phyloP scores from a whole-genome alignment of 1,284 basidiomycete species.

The Inonotus hispidus region DNA sequence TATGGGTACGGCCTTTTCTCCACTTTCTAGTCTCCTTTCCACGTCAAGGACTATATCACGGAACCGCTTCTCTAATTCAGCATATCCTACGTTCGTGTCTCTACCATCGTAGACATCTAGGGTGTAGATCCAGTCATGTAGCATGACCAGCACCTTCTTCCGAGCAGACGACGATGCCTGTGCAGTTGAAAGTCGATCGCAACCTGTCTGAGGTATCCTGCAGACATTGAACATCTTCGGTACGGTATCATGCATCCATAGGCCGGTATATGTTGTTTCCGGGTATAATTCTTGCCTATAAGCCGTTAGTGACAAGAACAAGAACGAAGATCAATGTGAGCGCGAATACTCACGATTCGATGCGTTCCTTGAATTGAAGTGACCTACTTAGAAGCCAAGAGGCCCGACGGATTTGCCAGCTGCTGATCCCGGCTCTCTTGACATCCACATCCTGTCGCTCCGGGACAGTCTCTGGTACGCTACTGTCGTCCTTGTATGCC shows the following conservation, averaged over 20 bases:
- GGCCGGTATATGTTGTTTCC: slow-evolving; percentile 48
- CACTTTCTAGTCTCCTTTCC: slow-evolving; percentile 40
- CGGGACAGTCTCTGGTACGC: slow-evolving; percentile 41
- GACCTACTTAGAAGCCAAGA: slow-evolving; percentile 79
- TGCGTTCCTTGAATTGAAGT: slow-evolving; percentile 71
- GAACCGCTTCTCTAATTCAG: slow-evolving; percentile 65
- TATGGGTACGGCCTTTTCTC: slow-evolving; percentile 56
- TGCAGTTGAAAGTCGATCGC: slow-evolving; percentile 56
- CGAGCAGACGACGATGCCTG: slow-evolving; percentile 30
- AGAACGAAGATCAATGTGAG: background rate
- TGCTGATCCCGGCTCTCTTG: slow-evolving; percentile 48
- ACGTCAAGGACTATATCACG: slow-evolving; percentile 70
- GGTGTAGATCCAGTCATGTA: slow-evolving; percentile 80
- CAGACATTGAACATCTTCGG: slow-evolving; percentile 72
- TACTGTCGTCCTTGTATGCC: slow-evolving; percentile 65
- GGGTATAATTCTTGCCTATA: slow-evolving; percentile 50
- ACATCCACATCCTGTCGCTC: slow-evolving; percentile 31
- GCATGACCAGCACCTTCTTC: slow-evolving; percentile 61
- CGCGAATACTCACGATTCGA: slow-evolving; percentile 48
- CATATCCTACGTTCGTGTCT: slow-evolving; percentile 32
- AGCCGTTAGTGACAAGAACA: background rate
- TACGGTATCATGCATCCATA: slow-evolving; percentile 58
- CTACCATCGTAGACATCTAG: slow-evolving; percentile 58
- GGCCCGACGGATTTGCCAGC: slow-evolving; percentile 84
- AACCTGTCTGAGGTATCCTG: slow-evolving; percentile 62